Evolutionary conservation across 2,329 filamentous ascomycete species (phyloP), one percentile per base, ranked within the genome.

Genomic region (Talaromyces islandicus): DNA sequence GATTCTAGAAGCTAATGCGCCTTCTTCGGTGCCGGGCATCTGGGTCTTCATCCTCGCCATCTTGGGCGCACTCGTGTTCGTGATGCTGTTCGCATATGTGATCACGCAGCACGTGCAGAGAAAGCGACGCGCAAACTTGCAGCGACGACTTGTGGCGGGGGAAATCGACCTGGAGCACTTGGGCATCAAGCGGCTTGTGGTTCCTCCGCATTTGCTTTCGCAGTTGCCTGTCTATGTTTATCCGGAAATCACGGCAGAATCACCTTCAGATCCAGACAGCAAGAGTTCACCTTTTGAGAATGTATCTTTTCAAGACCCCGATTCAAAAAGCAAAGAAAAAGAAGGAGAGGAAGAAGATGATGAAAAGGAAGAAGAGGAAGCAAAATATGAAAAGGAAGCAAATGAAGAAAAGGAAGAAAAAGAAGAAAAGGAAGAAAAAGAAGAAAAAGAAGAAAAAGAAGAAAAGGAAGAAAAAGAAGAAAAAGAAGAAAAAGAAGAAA

Each of bases 11-110:
- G 67, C 69, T 27, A 58, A 66, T 21, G 64, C 66, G 7, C 68
- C 62, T 38, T 67, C 69, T 21, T 77, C n/a, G n/a, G 19, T 92
- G 7, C 88, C 91, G 0, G 87, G 84, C 12, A 80, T 96, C 1
- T 97, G 93, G 93, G 84, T 90, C 0, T 95, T 95, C 68, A 69
- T 71, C n/a, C 78, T 92, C 7, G 88, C 91, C 0, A 87, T 85
- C 9, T 79, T 96, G 1, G 96, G 92, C 88, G 84, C 89, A 0
- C 93, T 96, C 66, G 71, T 87, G 5, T 78, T 86, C 29, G 79
- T 95, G 60, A 84, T 96, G 48, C 80, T 83, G 3, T 74, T 78
- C 11, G 91, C 86, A 0, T 94, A 86, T 1, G 71, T 87, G 46
- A 77, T 82, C 57, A 95, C 94, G 89, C 91, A 94, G 67, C 78